A percentile compares a stretch with the other conserved stretches of the same genome.
These are phyloP conservation scores for Phanerochaete sordida DNA, from an alignment of 768 basidiomycete species.

Conservation along the genomic window DNA sequence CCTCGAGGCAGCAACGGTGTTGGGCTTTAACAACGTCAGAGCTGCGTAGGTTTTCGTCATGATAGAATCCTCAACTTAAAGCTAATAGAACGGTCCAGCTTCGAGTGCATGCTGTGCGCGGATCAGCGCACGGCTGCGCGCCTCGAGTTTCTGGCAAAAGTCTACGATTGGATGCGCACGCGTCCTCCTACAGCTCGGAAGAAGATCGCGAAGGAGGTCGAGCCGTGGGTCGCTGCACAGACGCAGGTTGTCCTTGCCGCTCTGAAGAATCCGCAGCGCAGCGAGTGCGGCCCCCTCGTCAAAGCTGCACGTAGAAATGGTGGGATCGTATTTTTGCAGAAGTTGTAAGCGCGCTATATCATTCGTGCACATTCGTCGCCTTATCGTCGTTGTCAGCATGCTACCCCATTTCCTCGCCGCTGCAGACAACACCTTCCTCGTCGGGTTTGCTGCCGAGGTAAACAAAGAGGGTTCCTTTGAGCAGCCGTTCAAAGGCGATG, in stretches of 20 bases:
- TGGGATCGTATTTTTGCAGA: not conserved
- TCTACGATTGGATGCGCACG: not conserved
- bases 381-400: not conserved
- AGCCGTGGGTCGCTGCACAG: not conserved
- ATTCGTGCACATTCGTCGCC: not conserved
- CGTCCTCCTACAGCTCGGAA: not conserved
- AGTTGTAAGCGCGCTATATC: not conserved
- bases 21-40: constrained; percentile 8
- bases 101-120: constrained; percentile 3
- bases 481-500: not conserved
- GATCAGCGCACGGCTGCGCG: not conserved
- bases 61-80: not conserved
- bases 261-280: not conserved
- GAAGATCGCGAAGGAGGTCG: not conserved
- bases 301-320: not conserved
- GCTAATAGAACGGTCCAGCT: not conserved
- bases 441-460: not conserved
- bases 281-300: not conserved
- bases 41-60: not conserved
- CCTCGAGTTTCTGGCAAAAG: not conserved
- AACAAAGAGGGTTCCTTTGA: not conserved
- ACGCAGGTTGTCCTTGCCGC: not conserved
- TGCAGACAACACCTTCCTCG: not conserved
- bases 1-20: not conserved
- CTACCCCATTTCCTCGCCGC: not conserved